phyloP scores from a whole-genome alignment of 305 asterid species.

The Solanum hybrid region DNA sequence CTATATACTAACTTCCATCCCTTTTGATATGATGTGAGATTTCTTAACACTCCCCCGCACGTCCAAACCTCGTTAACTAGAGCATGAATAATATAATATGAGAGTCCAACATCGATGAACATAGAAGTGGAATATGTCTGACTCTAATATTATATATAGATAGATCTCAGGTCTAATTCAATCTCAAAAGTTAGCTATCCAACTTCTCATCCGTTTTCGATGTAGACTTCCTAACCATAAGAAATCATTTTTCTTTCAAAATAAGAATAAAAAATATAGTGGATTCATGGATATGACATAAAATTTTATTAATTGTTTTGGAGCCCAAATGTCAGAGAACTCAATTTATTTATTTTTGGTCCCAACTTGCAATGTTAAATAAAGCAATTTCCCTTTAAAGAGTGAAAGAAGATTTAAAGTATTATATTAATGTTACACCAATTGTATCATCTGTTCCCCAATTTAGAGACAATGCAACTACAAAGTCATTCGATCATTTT shows the following conservation, averaged over 20 bases:
- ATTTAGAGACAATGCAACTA: neutral
- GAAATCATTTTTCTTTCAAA: neutral
- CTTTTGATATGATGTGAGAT: neutral
- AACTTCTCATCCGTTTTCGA: neutral
- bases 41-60: neutral
- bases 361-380: neutral
- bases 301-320: neutral
- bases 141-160: neutral
- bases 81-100: neutral
- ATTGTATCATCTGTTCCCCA: neutral
- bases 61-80: accelerated
- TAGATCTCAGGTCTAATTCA: neutral
- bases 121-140: too few species aligned
- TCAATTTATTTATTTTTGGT: neutral
- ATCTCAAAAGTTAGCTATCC: neutral
- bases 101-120: neutral
- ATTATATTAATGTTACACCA: neutral
- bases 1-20: neutral
- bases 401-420: neutral
- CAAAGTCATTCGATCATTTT: neutral
- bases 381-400: neutral
- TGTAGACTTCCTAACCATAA: neutral
- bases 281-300: neutral
- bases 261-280: neutral
- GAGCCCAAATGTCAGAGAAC: neutral